Evolutionary conservation across 2,329 filamentous ascomycete species (phyloP).

Genomic region (Thelonectria rubi): DNA sequence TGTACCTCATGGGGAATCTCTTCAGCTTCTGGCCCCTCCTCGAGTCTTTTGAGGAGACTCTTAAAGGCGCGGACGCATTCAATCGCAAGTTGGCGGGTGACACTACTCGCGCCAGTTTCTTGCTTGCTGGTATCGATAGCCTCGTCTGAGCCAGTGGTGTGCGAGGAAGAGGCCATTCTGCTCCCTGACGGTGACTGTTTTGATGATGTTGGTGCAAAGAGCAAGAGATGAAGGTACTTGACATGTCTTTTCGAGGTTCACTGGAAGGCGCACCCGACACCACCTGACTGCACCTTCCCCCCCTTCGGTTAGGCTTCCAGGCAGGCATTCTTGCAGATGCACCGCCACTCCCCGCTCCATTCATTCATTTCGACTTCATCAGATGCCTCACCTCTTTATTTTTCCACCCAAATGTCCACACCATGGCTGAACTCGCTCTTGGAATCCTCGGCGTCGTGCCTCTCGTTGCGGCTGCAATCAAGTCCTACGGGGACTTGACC

Average conservation of each 20-base stretch:
- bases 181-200: background rate
- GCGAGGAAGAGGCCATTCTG: background rate
- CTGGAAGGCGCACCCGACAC: background rate
- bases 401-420: background rate
- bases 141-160: background rate
- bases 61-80: background rate
- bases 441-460: background rate
- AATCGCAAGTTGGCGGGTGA: background rate
- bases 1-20: background rate
- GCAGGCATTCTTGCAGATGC: background rate
- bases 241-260: background rate
- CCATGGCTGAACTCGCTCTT: slow-evolving; percentile 1
- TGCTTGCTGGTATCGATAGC: background rate
- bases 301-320: background rate
- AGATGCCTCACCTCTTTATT: too few relatives aligned
- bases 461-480: background rate
- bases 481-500: background rate
- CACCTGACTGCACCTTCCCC: background rate
- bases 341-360: background rate
- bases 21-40: background rate
- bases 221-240: too few relatives aligned
- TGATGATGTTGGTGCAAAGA: too few relatives aligned
- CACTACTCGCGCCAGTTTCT: background rate
- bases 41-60: background rate
- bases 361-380: too few relatives aligned